A percentile compares a stretch with the other conserved stretches of the same genome.
phyloP scores from a whole-genome alignment of 345 rosid species.

The Odontarrhena argentea region DNA sequence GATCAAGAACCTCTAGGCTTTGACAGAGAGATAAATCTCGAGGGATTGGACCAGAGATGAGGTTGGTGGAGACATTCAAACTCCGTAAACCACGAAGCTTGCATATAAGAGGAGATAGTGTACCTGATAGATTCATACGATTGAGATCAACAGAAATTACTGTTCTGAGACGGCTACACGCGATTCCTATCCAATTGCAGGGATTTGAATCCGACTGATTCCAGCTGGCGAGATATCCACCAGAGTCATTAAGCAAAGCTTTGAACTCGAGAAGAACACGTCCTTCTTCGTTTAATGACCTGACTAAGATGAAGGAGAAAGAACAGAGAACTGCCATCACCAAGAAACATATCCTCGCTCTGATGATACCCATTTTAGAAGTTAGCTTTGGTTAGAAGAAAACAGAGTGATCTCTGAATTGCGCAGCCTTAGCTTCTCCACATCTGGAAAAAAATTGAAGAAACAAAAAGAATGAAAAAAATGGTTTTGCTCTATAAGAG shows the following conservation, averaged over 20 bases:
- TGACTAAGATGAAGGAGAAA: constrained; percentile 39
- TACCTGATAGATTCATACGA: constrained; percentile 62
- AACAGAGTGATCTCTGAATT: constrained; percentile 18
- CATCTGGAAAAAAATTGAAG: constrained; percentile 14
- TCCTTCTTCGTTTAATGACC: constrained; percentile 60
- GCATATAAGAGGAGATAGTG: constrained; percentile 60
- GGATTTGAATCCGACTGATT: constrained; percentile 56
- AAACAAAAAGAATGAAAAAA: constrained; percentile 25
- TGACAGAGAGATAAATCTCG: constrained; percentile 48
- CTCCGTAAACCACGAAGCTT: constrained; percentile 47
- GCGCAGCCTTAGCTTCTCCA: constrained; percentile 12
- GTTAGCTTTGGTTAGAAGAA: constrained; percentile 11
- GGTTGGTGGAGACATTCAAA: constrained; percentile 59
- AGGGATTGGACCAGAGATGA: constrained; percentile 61
- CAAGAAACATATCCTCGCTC: constrained; percentile 28
- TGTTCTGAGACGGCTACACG: constrained; percentile 49
- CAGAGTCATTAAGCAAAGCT: constrained; percentile 53
- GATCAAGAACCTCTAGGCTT: constrained; percentile 55
- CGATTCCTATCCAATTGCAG: constrained; percentile 69
- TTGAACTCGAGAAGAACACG: constrained; percentile 55
- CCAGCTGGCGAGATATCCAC: constrained; percentile 59
- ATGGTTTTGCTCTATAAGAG: constrained; percentile 19
- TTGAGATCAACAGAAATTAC: constrained; percentile 59
- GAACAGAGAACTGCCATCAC: constrained; percentile 33
- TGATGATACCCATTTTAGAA: constrained; percentile 28